A percentile compares a stretch with the other conserved stretches of the same genome.
phyloP scores from a whole-genome alignment of 345 rosid genomes.

The Euclidium syriacum region DNA sequence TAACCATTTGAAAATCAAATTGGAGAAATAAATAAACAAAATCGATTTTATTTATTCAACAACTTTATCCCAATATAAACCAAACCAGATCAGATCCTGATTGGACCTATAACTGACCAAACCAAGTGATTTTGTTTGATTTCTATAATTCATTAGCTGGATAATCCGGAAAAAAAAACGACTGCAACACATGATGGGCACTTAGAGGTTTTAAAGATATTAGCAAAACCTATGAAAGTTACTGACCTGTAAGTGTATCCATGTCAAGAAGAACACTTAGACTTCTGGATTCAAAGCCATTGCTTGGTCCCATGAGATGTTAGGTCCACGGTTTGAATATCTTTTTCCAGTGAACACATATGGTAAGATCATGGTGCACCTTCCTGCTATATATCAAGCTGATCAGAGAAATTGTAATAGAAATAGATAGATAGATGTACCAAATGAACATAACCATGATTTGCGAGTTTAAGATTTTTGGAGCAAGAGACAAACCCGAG shows the following conservation, averaged over 20 bases:
- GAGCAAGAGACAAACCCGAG: constrained; percentile 82
- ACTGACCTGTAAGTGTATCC: constrained; percentile 61
- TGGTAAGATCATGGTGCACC: constrained; percentile 65
- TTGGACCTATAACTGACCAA: too few species aligned
- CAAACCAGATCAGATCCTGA: too few species aligned
- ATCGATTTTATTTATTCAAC: too few species aligned
- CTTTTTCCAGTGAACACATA: constrained; percentile 57
- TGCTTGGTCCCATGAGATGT: constrained; percentile 41
- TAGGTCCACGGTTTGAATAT: constrained; percentile 41
- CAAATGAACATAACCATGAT: constrained; percentile 70
- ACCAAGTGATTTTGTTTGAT: too few species aligned
- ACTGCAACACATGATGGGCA: too few species aligned
- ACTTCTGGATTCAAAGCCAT: constrained; percentile 43
- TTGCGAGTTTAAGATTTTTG: constrained; percentile 77
- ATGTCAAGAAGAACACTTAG: constrained; percentile 51
- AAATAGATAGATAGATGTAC: constrained; percentile 18
- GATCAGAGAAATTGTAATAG: neutral
- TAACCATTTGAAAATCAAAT: too few species aligned
- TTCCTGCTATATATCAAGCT: constrained; percentile 35
- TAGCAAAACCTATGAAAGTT: neutral
- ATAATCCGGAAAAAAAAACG: too few species aligned
- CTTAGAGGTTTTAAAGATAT: too few species aligned
- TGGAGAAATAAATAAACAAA: too few species aligned
- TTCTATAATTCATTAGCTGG: too few species aligned
- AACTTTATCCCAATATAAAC: too few species aligned